Evolutionary conservation across 257 asterid species (phyloP).

Genomic region (Plectranthus barbatus): DNA sequence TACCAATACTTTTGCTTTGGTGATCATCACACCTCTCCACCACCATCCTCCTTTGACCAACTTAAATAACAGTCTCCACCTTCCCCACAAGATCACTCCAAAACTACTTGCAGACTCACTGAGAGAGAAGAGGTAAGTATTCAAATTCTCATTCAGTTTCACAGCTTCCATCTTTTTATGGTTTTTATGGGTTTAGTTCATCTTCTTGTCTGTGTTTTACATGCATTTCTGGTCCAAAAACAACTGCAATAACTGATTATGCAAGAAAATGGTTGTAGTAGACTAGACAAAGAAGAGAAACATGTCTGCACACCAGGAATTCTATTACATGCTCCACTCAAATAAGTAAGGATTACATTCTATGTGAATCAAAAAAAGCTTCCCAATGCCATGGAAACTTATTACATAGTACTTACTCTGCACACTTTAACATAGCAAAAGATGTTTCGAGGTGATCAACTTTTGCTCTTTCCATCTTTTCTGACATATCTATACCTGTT

Average conservation of each 20-base stretch:
- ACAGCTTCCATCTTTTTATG: not conserved
- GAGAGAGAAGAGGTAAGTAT: slow-evolving; percentile 22
- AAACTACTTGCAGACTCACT: slow-evolving; percentile 7
- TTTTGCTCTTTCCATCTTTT: slow-evolving; percentile 26
- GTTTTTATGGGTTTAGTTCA: not conserved
- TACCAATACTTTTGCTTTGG: slow-evolving; percentile 46
- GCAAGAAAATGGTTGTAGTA: not conserved
- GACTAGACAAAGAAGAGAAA: slow-evolving; percentile 20
- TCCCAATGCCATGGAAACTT: slow-evolving; percentile 34
- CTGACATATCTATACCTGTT: slow-evolving; percentile 28
- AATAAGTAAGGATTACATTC: slow-evolving; percentile 47
- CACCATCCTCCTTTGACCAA: slow-evolving; percentile 49
- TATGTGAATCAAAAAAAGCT: slow-evolving; percentile 29
- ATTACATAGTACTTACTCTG: slow-evolving; percentile 36
- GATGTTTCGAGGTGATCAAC: slow-evolving; percentile 43
- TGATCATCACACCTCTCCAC: slow-evolving; percentile 47
- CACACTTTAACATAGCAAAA: slow-evolving; percentile 46
- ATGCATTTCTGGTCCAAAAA: slow-evolving; percentile 15
- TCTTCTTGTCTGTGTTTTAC: not conserved
- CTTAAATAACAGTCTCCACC: slow-evolving; percentile 42
- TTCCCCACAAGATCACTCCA: slow-evolving; percentile 32
- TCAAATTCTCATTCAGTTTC: not conserved
- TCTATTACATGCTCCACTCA: slow-evolving; percentile 51
- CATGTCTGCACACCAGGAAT: slow-evolving; percentile 28
- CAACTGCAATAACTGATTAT: not conserved